Evolutionary conservation across 257 asterid genomes (phyloP), one percentile per base, ranked within the genome.

Genomic region (Petrea volubilis): DNA sequence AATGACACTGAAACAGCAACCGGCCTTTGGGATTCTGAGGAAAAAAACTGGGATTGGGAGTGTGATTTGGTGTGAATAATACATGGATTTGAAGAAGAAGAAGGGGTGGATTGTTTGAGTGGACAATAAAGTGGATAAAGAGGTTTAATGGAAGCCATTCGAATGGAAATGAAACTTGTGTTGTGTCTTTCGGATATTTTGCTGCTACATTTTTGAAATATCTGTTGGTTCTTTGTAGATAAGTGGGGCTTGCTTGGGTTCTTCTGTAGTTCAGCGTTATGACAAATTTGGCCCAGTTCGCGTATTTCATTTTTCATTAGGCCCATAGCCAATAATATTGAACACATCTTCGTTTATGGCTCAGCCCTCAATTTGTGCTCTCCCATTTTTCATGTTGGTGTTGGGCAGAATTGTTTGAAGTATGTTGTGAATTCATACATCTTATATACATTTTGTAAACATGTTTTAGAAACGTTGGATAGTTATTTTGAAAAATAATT

Each of bases 131-230:
- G 76, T 49, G 92, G 79, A 76, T 86, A 78, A 60, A 83, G 80
- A 73, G 85, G 78, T 77, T 82, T 81, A 41, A 75, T 72, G 70
- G 87, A 77, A 70, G 94, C 90, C 97, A 90, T 89, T 74, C 70
- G 68, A 18, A 55, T 59, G 69, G 74, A 17, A 29, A 28, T 31
- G 71, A 38, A 3, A 49, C 57, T 38, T 38, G 11, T 11, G 15
- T 17, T 15, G 24, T 47, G 4, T 51, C 5, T n/a, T 1, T 44
- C 27, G n/a, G 27, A 25, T 55, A 9, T 33, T 41, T 61, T 34
- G 1, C 8, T 47, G 43, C 43, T 5, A 0, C 0, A n/a, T 58
- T 3, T 31, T 17, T 31, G 38, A 33, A 33, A 6, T 14, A 11
- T 1, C 51, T 20, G 3, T 20, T 60, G 10, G 50, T 7, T 36